phyloP scores from a whole-genome alignment of 1,284 basidiomycete species.

The Meira nashicola region DNA sequence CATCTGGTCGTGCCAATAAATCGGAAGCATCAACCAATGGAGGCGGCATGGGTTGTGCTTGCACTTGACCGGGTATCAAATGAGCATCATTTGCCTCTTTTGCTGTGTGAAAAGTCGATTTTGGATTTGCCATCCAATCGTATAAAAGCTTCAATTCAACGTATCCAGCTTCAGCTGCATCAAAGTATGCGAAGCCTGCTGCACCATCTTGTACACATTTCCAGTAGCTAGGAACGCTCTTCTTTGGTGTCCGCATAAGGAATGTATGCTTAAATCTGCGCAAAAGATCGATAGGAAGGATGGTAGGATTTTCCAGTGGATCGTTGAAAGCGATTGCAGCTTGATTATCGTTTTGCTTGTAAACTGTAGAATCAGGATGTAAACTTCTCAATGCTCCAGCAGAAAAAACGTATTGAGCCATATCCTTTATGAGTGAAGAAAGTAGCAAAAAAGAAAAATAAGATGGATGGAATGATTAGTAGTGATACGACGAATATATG shows the following conservation, averaged over 20 bases:
- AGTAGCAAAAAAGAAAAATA: background rate
- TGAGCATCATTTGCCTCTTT: constrained; percentile 13
- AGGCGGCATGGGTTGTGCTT: constrained; percentile 34
- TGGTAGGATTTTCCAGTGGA: constrained; percentile 48
- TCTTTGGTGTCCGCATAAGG: constrained; percentile 47
- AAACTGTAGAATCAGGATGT: constrained; percentile 38
- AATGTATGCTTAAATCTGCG: constrained; percentile 48
- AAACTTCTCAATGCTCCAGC: constrained; percentile 28
- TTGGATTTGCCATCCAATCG: constrained; percentile 43
- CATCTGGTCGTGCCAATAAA: constrained; percentile 35
- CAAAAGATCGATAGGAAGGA: constrained; percentile 38
- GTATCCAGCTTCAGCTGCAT: constrained; percentile 30
- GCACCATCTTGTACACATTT: constrained; percentile 47
- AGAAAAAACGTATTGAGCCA: constrained; percentile 46
- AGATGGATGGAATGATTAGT: background rate
- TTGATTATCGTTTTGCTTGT: constrained; percentile 11
- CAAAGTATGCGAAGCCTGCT: constrained; percentile 47
- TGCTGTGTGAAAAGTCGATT: constrained; percentile 38
- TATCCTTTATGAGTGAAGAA: constrained; percentile 22
- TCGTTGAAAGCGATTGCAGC: constrained; percentile 1
- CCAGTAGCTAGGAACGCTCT: constrained; percentile 44
- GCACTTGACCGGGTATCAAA: constrained; percentile 12
- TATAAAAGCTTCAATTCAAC: constrained; percentile 42
- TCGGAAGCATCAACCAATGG: constrained; percentile 41
- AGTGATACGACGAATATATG: background rate